Conservation (phyloP, 2,329 filamentous ascomycete species). For the Botryotinia narcissicola region DNA sequence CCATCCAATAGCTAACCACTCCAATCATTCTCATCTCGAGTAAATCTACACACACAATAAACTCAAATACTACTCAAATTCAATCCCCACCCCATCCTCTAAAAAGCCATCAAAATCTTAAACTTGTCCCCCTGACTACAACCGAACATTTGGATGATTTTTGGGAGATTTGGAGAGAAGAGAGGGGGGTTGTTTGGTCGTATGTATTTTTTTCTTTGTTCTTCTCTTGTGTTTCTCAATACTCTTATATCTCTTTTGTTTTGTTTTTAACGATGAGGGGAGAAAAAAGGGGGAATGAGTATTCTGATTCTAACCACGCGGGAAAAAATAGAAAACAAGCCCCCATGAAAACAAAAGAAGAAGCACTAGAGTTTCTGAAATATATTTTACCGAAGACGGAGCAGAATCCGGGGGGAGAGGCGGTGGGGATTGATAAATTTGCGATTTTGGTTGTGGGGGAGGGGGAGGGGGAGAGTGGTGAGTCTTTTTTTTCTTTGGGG, state of each 20-base stretch:
- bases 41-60: neutral
- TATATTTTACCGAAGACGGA: neutral
- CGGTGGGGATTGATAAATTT: conserved; percentile 11
- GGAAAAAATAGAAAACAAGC: neutral
- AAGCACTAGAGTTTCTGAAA: neutral
- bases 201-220: conserved; percentile 15
- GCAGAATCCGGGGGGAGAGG: neutral
- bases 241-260: too few species aligned
- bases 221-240: too few species aligned
- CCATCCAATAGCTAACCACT: neutral
- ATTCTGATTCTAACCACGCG: neutral
- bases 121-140: conserved; percentile 23
- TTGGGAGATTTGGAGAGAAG: conserved; percentile 27
- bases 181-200: conserved; percentile 25
- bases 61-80: neutral
- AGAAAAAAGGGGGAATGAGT: neutral
- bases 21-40: neutral
- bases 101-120: conserved; percentile 20
- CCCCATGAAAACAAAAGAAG: neutral
- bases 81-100: neutral
- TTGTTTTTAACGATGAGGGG: too few species aligned
- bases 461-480: neutral
- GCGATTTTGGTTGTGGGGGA: conserved; percentile 13
- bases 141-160: conserved; percentile 30
- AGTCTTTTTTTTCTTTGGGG: too few species aligned